Evolutionary conservation across 2,329 filamentous ascomycete genomes (phyloP).

Genomic region (Paracamarosporium sp.): DNA sequence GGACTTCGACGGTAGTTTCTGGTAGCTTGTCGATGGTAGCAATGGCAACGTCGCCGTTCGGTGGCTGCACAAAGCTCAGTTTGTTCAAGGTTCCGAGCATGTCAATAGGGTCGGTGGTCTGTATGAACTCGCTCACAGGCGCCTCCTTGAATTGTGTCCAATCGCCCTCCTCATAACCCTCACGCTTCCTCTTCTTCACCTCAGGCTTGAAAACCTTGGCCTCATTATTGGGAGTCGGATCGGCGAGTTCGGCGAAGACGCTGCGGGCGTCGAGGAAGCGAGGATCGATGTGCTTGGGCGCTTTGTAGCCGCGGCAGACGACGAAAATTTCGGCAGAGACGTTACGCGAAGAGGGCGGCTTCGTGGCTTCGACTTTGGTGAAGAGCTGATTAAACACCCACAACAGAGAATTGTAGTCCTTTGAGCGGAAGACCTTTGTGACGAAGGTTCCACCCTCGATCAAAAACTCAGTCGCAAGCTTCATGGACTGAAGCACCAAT

Average conservation of each 20-base stretch:
- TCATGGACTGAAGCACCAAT: conserved; percentile 86
- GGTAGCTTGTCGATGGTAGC: conserved; percentile 85
- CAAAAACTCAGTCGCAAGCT: conserved; percentile 92
- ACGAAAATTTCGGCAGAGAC: conserved; percentile 99
- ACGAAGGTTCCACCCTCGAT: conserved; percentile 81
- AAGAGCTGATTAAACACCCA: conserved; percentile 99
- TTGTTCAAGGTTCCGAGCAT: conserved; percentile 87
- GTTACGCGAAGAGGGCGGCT: conserved; percentile 93
- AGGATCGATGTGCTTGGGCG: conserved; percentile 90
- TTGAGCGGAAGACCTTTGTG: conserved; percentile 95
- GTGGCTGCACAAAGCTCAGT: conserved; percentile 80
- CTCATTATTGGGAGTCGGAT: conserved; percentile 89
- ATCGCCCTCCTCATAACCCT: conserved; percentile 96
- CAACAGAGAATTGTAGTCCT: conserved; percentile 93
- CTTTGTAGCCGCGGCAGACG: conserved; percentile 93
- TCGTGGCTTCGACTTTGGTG: conserved; percentile 93
- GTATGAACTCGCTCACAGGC: conserved; percentile 89
- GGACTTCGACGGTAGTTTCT: conserved; percentile 66
- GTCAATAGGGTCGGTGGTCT: conserved; percentile 90
- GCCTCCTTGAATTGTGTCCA: conserved; percentile 91
- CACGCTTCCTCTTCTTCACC: conserved; percentile 94
- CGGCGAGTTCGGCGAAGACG: conserved; percentile 91
- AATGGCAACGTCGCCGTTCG: conserved; percentile 80
- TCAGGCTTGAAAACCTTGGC: conserved; percentile 98
- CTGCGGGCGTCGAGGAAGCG: conserved; percentile 87